Evolutionary conservation across 2,329 filamentous ascomycete genomes (phyloP), one percentile per base, ranked within the genome.

Genomic region (Phialophora verrucosa): DNA sequence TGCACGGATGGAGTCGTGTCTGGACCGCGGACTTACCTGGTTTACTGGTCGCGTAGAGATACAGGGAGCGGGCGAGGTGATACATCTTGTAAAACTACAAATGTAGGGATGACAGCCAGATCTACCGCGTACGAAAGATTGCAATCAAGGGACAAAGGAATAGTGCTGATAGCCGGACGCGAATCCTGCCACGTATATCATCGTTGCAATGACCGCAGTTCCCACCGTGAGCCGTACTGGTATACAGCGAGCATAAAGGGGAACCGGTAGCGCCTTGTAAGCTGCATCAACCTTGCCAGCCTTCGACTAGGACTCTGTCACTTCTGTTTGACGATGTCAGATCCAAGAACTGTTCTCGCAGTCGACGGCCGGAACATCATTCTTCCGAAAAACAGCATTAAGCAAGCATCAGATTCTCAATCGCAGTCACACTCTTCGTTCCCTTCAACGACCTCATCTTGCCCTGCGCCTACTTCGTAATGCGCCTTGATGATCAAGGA

Each of bases 1-100:
- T 27, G 23, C 23, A 12, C 8, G 11, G 20, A 20, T 23, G 4
- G 10, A 20, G 32, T 20, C 29, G 53, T 27, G 49, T 25, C 29
- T 32, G 6, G 17, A 35, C 20, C n/a, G n/a, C 23, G 7, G 32
- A 56, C 79, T 73, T 75, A 92, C 93, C 92, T 87, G 98, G 93
- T 87, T 97, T 98, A 81, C 92, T 96, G 20, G 94, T 98, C 64
- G 92, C 94, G 78, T 97, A 92, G 74, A 95, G 87, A 81, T 98
- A 99, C 65, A 99, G 85, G 66, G 92, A 93, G 79, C 97, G 97
- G 75, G 92, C 89, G 74, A 99, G 88, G 82, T 98, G 94, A 82
- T 97, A 98, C 94, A 97, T 97, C 14, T 35, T 64, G 55, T 20
- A 6, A 29, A 4, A 29, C 31, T 32, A 31, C 29, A 53, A 53